Evolutionary conservation across 192 early-diverging fungal species (phyloP), one percentile per base, ranked within the genome.

Genomic region (Coemansia sp.): DNA sequence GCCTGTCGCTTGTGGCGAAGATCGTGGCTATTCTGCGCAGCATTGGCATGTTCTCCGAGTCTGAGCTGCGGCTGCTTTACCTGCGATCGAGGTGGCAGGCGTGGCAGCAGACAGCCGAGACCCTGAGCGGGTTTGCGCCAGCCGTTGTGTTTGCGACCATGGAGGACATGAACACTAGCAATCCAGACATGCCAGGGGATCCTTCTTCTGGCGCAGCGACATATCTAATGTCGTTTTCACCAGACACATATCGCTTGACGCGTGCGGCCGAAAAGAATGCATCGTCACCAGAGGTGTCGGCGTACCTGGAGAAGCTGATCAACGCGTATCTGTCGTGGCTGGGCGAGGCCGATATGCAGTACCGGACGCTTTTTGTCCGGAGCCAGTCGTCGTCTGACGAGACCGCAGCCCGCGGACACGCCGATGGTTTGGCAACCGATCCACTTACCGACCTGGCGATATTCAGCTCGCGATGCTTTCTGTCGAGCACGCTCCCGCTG

Each of bases 71-170:
- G 32, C 65, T 81, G 79, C 70, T 81, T 17, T 81, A 68, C 39
- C 63, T 81, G 74, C 70, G 79, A 17, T 76, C 79, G 37, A 64
- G 79, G 51, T 81, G 79, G 79, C 74, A 72, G 65, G 79, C 79
- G 6, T 81, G 79, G 79, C 49, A 61, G 17, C 64, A 69, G 46
- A 81, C 68, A 5, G 68, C 56, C 20, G 79, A 76, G 45, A 44
- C 72, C n/a, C 71, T 81, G 5, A 67, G 64, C 20, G 79, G 70
- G 1, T 54, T 67, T 61, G 69, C 64, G n/a, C 69, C 75, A 9
- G 50, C 66, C 0, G 44, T 56, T 43, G 39, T 59, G 7, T 41
- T 41, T 41, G 57, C 57, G 37, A 41, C 37, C 38, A 41, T 38
- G n/a, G 57, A 39, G 38, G 57, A 38, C 13, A 32, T 7, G n/a